These are phyloP conservation scores for Antitrichia curtipendula DNA, from an alignment of 225 moss, liverwort and hornwort genomes.

Conservation along the genomic window DNA sequence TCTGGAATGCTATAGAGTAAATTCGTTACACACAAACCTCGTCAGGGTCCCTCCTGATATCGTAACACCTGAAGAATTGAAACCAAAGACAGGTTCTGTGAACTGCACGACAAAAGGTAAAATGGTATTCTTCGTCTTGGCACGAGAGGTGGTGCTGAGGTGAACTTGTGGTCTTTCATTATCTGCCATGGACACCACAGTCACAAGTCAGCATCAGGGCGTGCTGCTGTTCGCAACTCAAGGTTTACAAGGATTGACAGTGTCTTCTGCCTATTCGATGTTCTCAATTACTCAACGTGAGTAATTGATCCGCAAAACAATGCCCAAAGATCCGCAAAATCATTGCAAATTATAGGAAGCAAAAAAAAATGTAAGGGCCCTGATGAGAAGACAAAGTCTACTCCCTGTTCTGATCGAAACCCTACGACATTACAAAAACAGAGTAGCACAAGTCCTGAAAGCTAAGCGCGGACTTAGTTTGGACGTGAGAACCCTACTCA, in stretches of 20 bases:
- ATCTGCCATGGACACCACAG: slow-evolving; percentile 29
- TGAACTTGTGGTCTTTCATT: slow-evolving; percentile 45
- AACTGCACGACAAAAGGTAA: slow-evolving; percentile 62
- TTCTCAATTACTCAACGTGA: neutral
- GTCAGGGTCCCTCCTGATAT: slow-evolving; percentile 58
- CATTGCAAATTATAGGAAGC: neutral
- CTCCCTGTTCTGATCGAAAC: neutral
- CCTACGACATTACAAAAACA: neutral
- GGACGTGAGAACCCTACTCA: neutral
- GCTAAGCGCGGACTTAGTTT: neutral
- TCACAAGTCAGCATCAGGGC: neutral
- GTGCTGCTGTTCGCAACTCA: neutral
- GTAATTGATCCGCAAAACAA: neutral
- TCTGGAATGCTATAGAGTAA: neutral
- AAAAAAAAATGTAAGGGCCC: neutral
- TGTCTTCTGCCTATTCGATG: neutral
- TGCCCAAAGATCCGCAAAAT: neutral
- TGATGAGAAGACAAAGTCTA: neutral
- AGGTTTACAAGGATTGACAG: neutral
- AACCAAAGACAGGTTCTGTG: slow-evolving; percentile 60
- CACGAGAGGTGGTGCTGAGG: slow-evolving; percentile 56
- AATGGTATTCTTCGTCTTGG: slow-evolving; percentile 44
- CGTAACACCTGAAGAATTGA: slow-evolving; percentile 39
- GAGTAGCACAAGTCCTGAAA: neutral
- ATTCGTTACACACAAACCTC: neutral